Evolutionary conservation across 768 basidiomycete species (phyloP), one percentile per base, ranked within the genome.

Genomic region (Pholiota microspora): DNA sequence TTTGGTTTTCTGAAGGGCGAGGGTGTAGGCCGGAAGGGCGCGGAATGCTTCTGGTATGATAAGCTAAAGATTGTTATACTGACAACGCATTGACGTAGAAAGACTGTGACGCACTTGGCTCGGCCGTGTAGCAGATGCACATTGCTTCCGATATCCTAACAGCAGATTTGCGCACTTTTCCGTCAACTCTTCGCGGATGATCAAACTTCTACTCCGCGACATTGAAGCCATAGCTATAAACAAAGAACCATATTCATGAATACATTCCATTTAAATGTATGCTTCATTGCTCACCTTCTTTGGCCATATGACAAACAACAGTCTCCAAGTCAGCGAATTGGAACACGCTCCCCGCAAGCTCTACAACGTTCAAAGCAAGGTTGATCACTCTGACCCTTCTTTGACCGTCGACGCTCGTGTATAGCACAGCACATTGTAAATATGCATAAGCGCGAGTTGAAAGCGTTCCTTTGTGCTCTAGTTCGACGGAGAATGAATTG

Each of bases 31-130:
- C 0, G 94, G 92, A 38, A 98, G 79, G 1, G 88, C 79, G 64
- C 88, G 87, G 77, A 94, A 94, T 0, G 89, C 87, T 71, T 98
- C 97, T 5, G 97, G 97, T 23, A 99, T 83, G 57, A 99, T 89
- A 57, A 99, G 71, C 96, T 99, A 61, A 47, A 34, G 24, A 52
- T 16, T n/a, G n/a, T n/a, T n/a, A n/a, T 9, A 25, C 15, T 16
- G 24, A 31, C 27, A 25, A 35, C 29, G 32, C 16, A 12, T 13
- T 36, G 7, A 40, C n/a, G 18, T 18, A 9, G 36, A 18, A 18
- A 93, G 61, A 51, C n/a, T 16, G 60, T 40, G 57, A 62, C 77
- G 61, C 58, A 94, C 96, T 76, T 98, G 96, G 4, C 89, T 87
- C 0, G 79, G 72, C 3, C 83, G 76, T 0, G 91, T 87, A 0